phyloP scores from a whole-genome alignment of 2,329 filamentous ascomycete species.

The Akanthomyces uredinophilus region DNA sequence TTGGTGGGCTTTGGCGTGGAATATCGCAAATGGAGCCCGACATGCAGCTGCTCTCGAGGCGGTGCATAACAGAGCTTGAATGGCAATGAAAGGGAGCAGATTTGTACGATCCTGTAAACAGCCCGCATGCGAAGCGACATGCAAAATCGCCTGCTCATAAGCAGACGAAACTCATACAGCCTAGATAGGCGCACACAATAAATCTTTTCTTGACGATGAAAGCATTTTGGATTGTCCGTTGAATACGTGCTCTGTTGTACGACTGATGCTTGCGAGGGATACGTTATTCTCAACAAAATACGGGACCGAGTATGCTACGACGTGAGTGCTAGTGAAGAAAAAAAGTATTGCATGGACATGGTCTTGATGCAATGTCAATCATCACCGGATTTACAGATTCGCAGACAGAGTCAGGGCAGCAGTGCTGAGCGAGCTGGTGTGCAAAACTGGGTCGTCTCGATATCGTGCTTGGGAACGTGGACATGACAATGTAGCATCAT shows the following conservation, averaged over 20 bases:
- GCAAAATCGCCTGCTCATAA: neutral
- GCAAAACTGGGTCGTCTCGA: too few species aligned
- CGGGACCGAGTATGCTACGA: too few species aligned
- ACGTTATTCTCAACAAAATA: too few species aligned
- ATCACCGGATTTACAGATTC: too few species aligned
- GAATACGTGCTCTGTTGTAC: neutral
- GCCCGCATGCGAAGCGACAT: neutral
- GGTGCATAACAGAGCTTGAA: neutral
- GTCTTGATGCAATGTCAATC: too few species aligned
- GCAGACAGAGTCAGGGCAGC: too few species aligned
- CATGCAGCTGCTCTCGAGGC: neutral
- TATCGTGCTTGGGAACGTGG: too few species aligned
- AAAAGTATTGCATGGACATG: too few species aligned
- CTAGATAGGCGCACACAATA: neutral
- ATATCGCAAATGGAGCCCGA: neutral
- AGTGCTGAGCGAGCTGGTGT: too few species aligned
- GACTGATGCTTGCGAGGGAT: neutral
- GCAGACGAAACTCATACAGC: neutral
- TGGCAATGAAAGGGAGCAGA: neutral
- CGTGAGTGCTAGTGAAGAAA: too few species aligned
- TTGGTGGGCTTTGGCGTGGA: neutral
- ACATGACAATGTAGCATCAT: too few species aligned
- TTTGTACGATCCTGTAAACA: slow-evolving; percentile 5
- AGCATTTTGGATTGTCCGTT: neutral
- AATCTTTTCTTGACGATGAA: neutral